Evolutionary conservation across 768 basidiomycete genomes (phyloP), one percentile per base, ranked within the genome.

Genomic region (Suillus ampliporus): DNA sequence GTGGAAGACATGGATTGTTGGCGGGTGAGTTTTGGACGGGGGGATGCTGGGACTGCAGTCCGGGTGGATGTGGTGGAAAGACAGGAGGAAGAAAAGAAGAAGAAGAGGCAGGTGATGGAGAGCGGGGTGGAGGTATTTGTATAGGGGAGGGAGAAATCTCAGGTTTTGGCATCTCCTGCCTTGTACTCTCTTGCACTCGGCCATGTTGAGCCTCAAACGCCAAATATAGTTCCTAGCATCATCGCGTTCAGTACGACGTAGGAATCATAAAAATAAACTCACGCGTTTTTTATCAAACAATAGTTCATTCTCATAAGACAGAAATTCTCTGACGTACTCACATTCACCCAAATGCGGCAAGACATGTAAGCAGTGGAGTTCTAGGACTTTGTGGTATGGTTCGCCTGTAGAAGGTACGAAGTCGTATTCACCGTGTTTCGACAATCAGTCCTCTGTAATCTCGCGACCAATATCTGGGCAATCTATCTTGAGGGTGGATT

Each of bases 391-490:
- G 60, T 85, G 85, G 67, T 94, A 94, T 19, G 84, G 88, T 52
- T 85, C 85, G 14, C 74, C 79, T 4, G 79, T 78, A 0, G 78
- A 70, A 7, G 65, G 57, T 23, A 64, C 37, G 40, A 59, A 63
- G 47, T 74, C 73, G 17, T 74, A 74, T 37, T 81, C 79, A 21
- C 82, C 82, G 43, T 89, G 77, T 44, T 80, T 80, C 3, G 88
- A 86, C 26, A 95, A 77, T 93, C 93, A 95, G 46, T 92, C 87
- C 71, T 95, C 92, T 21, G 87, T 83, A 52, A 94, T 86, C 23
- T 80, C 78, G 23, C 89, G 79, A 0, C 88, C 91, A 11, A 86
- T 76, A 31, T 84, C 84, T 1, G 86, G 82, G 53, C 83, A 85
- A 37, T 85, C 84, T 4, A 89, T 73, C 67, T 90, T 92, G 40